Evolutionary conservation across 2,329 filamentous ascomycete genomes (phyloP), one percentile per base, ranked within the genome.

Genomic region (Akanthomyces lecanii): DNA sequence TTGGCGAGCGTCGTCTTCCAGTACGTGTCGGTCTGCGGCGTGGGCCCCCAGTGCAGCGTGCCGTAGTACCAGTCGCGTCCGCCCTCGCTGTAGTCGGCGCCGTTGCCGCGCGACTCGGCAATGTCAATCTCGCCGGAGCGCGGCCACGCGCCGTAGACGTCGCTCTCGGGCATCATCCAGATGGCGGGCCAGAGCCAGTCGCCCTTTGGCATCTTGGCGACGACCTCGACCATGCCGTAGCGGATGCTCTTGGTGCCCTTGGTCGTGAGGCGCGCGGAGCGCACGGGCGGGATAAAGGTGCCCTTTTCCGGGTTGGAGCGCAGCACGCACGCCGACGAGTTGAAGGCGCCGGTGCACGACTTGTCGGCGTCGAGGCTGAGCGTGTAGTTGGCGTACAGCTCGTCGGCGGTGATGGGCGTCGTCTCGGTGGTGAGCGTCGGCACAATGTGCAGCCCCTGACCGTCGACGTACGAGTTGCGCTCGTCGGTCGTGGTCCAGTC

Each of bases 131-230:
- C 82, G 28, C 82, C 82, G 63, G 76, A 79, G 30, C 72, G 70
- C 8, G 82, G 82, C 82, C 82, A 85, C 11, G 67, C 66, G 36
- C 82, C 82, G 66, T 84, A 84, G 4, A 72, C 74, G 16, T 71
- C 72, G 48, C 78, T 71, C 65, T 77, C 74, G 5, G 81, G 81
- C 77, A 82, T 79, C 79, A 84, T 81, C 79, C 75, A 77, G 53
- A 79, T 77, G 47, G 78, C 79, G 65, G 74, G 81, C 82, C 82
- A 84, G 28, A 85, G 70, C 82, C 82, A 85, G 68, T 84, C 80
- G 5, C 82, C 82, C 40, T 70, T 71, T 7, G 82, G 81, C 67
- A 85, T 69, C 64, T 81, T 79, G 21, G 82, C 82, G 4, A 78
- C 76, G 8, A 85, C 80, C 67, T 85, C 83, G 38, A 85, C 77